These are phyloP conservation scores for Monosporozyma aquatica DNA, from an alignment of 805 yeast genomes.

Conservation along the genomic window DNA sequence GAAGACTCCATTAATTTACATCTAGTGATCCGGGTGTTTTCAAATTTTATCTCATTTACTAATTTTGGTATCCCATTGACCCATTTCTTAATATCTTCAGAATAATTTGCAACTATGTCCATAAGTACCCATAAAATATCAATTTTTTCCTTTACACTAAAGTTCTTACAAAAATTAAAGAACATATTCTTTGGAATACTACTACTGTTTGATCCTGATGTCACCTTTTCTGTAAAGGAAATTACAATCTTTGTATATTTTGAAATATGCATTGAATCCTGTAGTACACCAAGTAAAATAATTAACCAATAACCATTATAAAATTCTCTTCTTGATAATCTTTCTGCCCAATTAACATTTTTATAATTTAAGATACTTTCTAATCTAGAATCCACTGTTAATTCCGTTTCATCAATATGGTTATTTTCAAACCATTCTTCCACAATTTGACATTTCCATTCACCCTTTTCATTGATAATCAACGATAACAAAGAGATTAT, in stretches of 20 bases:
- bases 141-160: conserved; percentile 46
- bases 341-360: conserved; percentile 63
- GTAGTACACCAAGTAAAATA: conserved; percentile 59
- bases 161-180: conserved; percentile 42
- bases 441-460: conserved; percentile 21
- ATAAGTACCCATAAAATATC: conserved; percentile 51
- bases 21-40: background rate
- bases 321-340: conserved; percentile 62
- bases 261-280: conserved; percentile 23
- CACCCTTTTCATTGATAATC: conserved; percentile 19
- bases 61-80: conserved; percentile 13
- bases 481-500: conserved; percentile 19
- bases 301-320: conserved; percentile 82
- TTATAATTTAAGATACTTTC: conserved; percentile 41
- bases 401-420: conserved; percentile 8
- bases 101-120: conserved; percentile 37
- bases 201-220: conserved; percentile 31
- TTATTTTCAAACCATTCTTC: conserved; percentile 20
- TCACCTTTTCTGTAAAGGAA: conserved; percentile 45
- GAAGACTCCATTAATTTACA: background rate
- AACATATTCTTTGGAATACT: conserved; percentile 1
- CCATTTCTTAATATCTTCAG: conserved; percentile 18
- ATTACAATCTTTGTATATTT: conserved; percentile 28
- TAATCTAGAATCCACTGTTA: conserved; percentile 15
- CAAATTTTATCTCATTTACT: background rate